Percentiles rank a stretch among this genome's conserved stretches.
phyloP scores from a whole-genome alignment of 2,329 filamentous ascomycete species.

The Exserohilum turcica region DNA sequence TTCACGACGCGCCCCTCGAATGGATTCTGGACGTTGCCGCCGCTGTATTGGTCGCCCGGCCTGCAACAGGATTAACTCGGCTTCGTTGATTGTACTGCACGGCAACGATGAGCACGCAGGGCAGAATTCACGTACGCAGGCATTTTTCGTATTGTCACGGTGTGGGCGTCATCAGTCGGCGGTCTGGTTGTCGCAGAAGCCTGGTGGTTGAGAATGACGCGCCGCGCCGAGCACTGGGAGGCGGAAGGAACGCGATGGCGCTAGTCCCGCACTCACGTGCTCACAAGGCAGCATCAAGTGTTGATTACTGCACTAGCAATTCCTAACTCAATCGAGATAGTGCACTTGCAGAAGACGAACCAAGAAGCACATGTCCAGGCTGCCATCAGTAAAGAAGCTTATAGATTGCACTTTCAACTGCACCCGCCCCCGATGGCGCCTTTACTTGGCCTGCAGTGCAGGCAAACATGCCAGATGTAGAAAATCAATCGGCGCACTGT shows the following conservation, averaged over 20 bases:
- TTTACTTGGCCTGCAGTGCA: not conserved
- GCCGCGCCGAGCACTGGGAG: slow-evolving; percentile 14
- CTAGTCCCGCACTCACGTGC: slow-evolving; percentile 25
- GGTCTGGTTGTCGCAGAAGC: slow-evolving; percentile 31
- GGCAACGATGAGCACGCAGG: not conserved
- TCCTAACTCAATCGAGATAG: slow-evolving; percentile 5
- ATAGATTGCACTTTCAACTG: not conserved
- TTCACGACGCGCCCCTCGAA: slow-evolving; percentile 79
- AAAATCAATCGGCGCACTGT: not conserved
- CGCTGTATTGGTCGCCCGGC: slow-evolving; percentile 47
- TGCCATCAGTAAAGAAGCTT: not conserved
- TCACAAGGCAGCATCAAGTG: slow-evolving; percentile 4
- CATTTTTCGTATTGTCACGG: slow-evolving; percentile 34
- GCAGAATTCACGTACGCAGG: slow-evolving; percentile 39
- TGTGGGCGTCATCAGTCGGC: slow-evolving; percentile 31
- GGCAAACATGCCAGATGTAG: not conserved
- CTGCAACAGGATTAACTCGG: slow-evolving; percentile 31
- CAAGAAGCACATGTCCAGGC: not conserved
- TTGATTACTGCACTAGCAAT: slow-evolving; percentile 10
- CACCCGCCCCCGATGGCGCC: too few species aligned
- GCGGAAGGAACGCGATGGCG: slow-evolving; percentile 28
- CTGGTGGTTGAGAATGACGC: slow-evolving; percentile 40
- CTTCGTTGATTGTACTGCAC: not conserved
- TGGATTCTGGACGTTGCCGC: slow-evolving; percentile 65
- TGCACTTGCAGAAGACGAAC: not conserved